Percentiles rank a stretch among this genome's conserved stretches.
These are phyloP conservation scores for Parasitella parasitica DNA, from an alignment of 371 early-diverging fungal species.

Conservation along the genomic window DNA sequence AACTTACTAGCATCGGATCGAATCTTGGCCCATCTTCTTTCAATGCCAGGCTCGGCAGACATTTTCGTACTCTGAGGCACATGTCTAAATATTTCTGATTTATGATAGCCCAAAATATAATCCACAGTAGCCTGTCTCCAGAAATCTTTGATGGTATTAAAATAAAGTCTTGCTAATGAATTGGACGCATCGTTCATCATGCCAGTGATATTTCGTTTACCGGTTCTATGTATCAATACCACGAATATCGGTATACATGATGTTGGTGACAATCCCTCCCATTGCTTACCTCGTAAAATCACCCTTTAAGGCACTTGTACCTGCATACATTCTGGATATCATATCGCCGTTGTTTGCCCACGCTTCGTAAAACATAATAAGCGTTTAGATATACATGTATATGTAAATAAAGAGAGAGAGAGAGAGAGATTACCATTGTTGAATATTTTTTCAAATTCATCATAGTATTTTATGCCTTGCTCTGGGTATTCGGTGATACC, in stretches of 20 bases:
- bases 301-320: constrained; percentile 73
- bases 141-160: constrained; percentile 70
- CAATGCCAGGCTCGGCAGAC: constrained; percentile 59
- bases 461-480: constrained; percentile 59
- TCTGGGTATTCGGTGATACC: constrained; percentile 67
- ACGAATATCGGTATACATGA: not conserved
- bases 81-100: constrained; percentile 45
- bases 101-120: constrained; percentile 50
- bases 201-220: constrained; percentile 67
- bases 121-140: constrained; percentile 57
- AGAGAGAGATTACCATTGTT: constrained; percentile 61
- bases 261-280: not conserved
- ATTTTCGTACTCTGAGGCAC: constrained; percentile 41
- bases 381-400: not conserved
- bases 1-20: constrained; percentile 49
- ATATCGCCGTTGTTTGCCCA: constrained; percentile 74
- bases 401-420: too few species aligned
- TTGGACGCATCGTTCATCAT: constrained; percentile 77
- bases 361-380: constrained; percentile 27
- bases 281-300: constrained; percentile 58
- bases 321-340: constrained; percentile 65
- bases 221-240: constrained; percentile 37
- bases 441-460: constrained; percentile 59
- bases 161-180: constrained; percentile 69
- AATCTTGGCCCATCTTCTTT: constrained; percentile 49